Conservation (phyloP, 2,329 filamentous ascomycete genomes). For the Sporothrix luriei region DNA sequence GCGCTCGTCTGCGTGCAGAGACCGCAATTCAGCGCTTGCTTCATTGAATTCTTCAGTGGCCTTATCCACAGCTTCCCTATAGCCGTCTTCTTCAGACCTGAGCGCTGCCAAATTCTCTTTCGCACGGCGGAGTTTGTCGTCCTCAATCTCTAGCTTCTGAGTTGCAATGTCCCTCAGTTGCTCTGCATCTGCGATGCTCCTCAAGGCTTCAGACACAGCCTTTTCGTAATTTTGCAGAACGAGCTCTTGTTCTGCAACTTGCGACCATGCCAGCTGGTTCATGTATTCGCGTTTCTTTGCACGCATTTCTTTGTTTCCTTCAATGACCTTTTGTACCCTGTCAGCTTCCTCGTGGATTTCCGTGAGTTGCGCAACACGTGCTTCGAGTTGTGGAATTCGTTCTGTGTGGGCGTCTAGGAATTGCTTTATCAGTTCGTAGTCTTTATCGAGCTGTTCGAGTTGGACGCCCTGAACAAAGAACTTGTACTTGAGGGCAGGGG, state of each 20-base stretch:
- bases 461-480: slow-evolving; percentile 96
- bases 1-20: slow-evolving; percentile 64
- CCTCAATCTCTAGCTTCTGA: slow-evolving; percentile 50
- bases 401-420: slow-evolving; percentile 71
- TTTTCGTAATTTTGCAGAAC: slow-evolving; percentile 47
- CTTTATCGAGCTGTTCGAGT: slow-evolving; percentile 85
- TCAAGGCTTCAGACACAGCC: slow-evolving; percentile 45
- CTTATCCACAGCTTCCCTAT: slow-evolving; percentile 51
- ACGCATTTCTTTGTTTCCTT: slow-evolving; percentile 67
- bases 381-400: slow-evolving; percentile 62
- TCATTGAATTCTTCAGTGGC: slow-evolving; percentile 56
- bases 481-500: slow-evolving; percentile 84
- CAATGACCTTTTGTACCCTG: slow-evolving; percentile 64
- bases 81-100: slow-evolving; percentile 50
- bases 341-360: slow-evolving; percentile 63
- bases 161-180: slow-evolving; percentile 51
- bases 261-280: slow-evolving; percentile 79
- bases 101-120: slow-evolving; percentile 48
- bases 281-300: slow-evolving; percentile 61
- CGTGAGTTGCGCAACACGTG: slow-evolving; percentile 65
- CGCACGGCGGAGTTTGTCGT: slow-evolving; percentile 49
- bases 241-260: slow-evolving; percentile 76
- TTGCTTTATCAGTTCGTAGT: slow-evolving; percentile 83
- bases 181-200: slow-evolving; percentile 50
- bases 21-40: slow-evolving; percentile 37